Conservation (phyloP, 2,329 filamentous ascomycete species). For the Fusarium subglutinans region DNA sequence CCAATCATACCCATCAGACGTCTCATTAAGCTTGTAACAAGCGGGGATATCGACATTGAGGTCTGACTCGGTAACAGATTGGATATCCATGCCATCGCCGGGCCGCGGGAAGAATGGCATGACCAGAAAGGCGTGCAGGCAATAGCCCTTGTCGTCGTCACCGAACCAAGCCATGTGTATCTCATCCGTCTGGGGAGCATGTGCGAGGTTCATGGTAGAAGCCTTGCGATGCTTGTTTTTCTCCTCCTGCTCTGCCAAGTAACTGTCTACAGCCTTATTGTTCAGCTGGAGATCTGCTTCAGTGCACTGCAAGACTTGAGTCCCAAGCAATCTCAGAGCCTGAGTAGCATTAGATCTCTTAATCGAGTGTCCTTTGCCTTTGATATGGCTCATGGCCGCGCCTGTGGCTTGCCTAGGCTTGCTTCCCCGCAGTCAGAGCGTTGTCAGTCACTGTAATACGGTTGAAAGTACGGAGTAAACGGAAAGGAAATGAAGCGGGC, state of each 20-base stretch:
- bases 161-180: not conserved
- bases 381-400: not conserved
- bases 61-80: not conserved
- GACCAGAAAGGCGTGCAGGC: not conserved
- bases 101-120: not conserved
- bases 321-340: not conserved
- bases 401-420: not conserved
- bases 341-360: rapidly evolving
- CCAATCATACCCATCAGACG: rapidly evolving
- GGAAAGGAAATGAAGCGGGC: not conserved
- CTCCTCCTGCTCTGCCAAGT: not conserved
- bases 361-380: not conserved
- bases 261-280: not conserved
- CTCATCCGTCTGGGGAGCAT: not conserved
- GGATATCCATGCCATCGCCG: not conserved
- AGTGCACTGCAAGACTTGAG: rapidly evolving
- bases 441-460: not conserved
- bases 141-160: not conserved
- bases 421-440: not conserved
- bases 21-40: rapidly evolving
- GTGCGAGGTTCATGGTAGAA: rapidly evolving
- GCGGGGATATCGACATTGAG: rapidly evolving
- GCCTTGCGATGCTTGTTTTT: not conserved
- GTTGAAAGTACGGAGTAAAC: not conserved
- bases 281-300: rapidly evolving